These are phyloP conservation scores for Rhododendron simsii DNA, from an alignment of 148 eudicot genomes.

Conservation along the genomic window DNA sequence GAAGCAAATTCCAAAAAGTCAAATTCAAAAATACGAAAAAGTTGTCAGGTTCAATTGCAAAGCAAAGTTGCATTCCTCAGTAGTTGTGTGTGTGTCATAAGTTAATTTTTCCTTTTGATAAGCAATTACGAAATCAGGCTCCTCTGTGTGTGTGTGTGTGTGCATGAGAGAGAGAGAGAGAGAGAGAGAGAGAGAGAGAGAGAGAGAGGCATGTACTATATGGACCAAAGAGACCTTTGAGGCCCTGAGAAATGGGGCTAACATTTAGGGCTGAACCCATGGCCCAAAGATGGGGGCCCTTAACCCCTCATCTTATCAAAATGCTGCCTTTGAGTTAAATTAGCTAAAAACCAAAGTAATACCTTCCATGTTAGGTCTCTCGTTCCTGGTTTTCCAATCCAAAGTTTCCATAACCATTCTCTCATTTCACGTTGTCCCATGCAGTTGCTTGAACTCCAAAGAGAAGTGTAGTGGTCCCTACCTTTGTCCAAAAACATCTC, in stretches of 20 bases:
- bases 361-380: conserved; percentile 95
- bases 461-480: conserved; percentile 73
- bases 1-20: too few species aligned
- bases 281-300: background rate
- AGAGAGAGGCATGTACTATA: background rate
- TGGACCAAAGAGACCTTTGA: background rate
- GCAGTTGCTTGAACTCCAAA: conserved; percentile 76
- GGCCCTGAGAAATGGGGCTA: conserved; percentile 2
- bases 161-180: background rate
- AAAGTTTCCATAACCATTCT: conserved; percentile 83
- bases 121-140: too few species aligned
- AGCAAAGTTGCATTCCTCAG: too few species aligned
- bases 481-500: conserved; percentile 67
- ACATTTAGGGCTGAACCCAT: background rate
- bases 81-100: too few species aligned
- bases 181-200: background rate
- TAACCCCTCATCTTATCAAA: background rate
- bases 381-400: conserved; percentile 64
- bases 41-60: too few species aligned
- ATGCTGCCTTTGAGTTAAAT: background rate
- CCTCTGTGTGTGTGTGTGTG: background rate
- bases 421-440: conserved; percentile 90
- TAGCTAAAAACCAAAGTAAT: conserved; percentile 16
- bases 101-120: too few species aligned
- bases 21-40: too few species aligned